A percentile compares a stretch with the other conserved stretches of the same genome.
These are phyloP conservation scores for Digitaria exilis DNA, from an alignment of 202 grass and related monocot genomes.

Conservation along the genomic window DNA sequence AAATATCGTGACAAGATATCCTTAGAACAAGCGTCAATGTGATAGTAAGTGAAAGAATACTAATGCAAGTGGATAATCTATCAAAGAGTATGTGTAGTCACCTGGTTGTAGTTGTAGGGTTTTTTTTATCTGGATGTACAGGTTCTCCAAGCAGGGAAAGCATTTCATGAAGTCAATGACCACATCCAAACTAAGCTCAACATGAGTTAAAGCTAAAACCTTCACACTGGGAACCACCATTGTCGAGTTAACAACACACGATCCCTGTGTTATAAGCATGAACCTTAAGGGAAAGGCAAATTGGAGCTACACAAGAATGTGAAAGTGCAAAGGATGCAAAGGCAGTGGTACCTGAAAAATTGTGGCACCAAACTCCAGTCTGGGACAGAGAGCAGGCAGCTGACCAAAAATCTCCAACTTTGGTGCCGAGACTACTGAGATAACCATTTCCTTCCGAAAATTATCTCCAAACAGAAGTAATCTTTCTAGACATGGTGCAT, in stretches of 20 bases:
- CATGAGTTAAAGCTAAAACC: not conserved
- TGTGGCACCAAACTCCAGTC: too few relatives aligned
- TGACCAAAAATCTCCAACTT: too few relatives aligned
- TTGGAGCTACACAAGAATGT: not conserved
- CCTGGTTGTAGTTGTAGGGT: not conserved
- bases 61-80: not conserved
- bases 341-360: too few relatives aligned
- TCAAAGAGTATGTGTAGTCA: not conserved
- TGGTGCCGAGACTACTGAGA: too few relatives aligned
- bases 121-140: not conserved
- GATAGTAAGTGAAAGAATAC: not conserved
- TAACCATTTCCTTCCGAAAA: too few relatives aligned
- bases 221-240: not conserved
- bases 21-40: not conserved
- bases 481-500: too few relatives aligned
- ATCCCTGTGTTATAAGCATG: not conserved
- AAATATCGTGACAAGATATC: not conserved
- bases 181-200: not conserved
- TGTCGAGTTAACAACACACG: not conserved
- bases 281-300: not conserved
- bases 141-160: not conserved
- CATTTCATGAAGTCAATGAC: slow-evolving; percentile 8
- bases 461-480: too few relatives aligned
- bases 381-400: too few relatives aligned
- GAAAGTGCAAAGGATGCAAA: not conserved